Conservation (phyloP, 106 monocot genomes). For the Dendrobium huoshanense region DNA sequence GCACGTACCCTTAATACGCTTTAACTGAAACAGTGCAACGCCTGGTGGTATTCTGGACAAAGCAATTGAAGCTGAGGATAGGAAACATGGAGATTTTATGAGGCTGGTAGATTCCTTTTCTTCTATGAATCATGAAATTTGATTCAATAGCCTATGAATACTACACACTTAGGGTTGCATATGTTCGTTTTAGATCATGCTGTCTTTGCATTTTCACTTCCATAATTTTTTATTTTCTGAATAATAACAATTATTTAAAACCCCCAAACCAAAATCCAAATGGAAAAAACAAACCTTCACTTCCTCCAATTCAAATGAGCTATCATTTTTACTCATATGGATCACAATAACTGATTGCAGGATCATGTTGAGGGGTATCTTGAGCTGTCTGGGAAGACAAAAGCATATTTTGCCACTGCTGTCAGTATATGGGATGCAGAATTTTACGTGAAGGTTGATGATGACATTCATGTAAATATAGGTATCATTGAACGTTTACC, state of each 20-base stretch:
- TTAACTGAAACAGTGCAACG: slow-evolving; percentile 38
- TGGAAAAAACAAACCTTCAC: background rate
- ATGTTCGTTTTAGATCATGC: background rate
- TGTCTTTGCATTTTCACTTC: too few relatives aligned
- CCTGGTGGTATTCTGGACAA: slow-evolving; percentile 66
- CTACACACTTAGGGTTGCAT: background rate
- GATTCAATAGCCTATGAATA: background rate
- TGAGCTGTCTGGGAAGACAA: slow-evolving; percentile 26
- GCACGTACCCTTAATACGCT: background rate
- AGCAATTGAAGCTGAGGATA: slow-evolving; percentile 72
- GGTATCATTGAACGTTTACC: slow-evolving; percentile 3
- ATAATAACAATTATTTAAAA: background rate
- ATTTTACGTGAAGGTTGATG: slow-evolving; percentile 30
- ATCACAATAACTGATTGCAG: slow-evolving; percentile 8
- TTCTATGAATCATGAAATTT: background rate
- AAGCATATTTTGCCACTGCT: slow-evolving; percentile 24
- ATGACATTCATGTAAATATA: slow-evolving; percentile 35
- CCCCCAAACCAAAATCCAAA: background rate
- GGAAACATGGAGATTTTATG: slow-evolving; percentile 72
- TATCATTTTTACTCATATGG: background rate
- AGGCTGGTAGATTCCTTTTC: slow-evolving; percentile 34
- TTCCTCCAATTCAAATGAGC: background rate
- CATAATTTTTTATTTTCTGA: background rate
- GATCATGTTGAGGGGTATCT: slow-evolving; percentile 31
- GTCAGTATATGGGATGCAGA: slow-evolving; percentile 26